A percentile compares a stretch with the other conserved stretches of the same genome.
Conservation (phyloP, 108 stramenopile species). For the Skeletonema marinoi region DNA sequence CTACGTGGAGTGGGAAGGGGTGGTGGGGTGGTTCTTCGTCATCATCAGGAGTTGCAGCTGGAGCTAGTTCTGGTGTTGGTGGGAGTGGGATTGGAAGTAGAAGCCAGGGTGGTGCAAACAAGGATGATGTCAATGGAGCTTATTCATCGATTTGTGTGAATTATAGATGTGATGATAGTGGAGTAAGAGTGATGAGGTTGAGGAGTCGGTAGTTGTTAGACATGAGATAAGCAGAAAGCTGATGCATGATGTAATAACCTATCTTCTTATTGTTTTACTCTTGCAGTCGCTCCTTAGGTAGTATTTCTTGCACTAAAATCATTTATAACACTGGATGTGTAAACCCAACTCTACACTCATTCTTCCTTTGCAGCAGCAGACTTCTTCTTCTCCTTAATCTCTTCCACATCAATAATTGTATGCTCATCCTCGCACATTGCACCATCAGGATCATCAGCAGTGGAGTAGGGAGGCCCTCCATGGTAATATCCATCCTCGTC, state of each 20-base stretch:
- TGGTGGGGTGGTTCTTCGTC: slow-evolving; percentile 36
- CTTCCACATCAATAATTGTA: not conserved
- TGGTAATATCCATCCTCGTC: not conserved
- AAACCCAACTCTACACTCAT: not conserved
- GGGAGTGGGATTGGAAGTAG: not conserved
- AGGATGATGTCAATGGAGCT: slow-evolving; percentile 2
- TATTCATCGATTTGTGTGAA: slow-evolving; percentile 41
- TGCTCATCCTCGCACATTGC: not conserved
- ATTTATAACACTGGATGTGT: not conserved
- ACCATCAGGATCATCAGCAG: not conserved
- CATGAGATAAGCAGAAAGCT: no score
- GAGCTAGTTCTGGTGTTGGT: not conserved
- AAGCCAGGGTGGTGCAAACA: not conserved
- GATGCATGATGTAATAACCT: not conserved
- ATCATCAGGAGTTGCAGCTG: not conserved
- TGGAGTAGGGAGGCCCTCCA: not conserved
- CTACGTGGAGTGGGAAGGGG: slow-evolving; percentile 45
- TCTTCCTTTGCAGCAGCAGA: not conserved
- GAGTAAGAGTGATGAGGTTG: slow-evolving; percentile 43
- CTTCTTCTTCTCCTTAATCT: not conserved
- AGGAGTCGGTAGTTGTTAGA: slow-evolving; percentile 10
- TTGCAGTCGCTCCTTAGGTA: not conserved
- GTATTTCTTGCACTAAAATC: not conserved
- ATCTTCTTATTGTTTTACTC: not conserved
- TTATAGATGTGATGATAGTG: slow-evolving; percentile 44